phyloP scores from a whole-genome alignment of 805 yeast genomes.

The Candida ortonii region DNA sequence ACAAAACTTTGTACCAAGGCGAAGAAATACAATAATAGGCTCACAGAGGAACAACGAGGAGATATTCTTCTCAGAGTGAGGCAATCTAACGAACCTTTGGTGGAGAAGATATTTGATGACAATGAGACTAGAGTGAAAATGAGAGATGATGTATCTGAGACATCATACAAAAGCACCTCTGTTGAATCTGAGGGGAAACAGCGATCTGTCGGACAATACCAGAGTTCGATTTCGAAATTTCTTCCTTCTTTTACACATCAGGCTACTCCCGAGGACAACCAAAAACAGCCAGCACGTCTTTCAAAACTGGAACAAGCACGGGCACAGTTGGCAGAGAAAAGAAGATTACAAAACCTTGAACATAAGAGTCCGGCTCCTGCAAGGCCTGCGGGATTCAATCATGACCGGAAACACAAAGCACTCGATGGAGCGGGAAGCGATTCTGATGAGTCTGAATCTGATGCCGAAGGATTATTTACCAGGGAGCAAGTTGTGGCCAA shows the following conservation, averaged over 20 bases:
- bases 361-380: conserved; percentile 44
- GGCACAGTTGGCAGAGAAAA: conserved; percentile 25
- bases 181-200: too few relatives aligned
- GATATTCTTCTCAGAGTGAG: conserved; percentile 63
- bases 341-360: conserved; percentile 18
- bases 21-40: conserved; percentile 64
- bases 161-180: too few relatives aligned
- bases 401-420: conserved; percentile 16
- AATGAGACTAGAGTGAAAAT: too few relatives aligned
- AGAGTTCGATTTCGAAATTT: conserved; percentile 13
- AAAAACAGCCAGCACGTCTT: conserved; percentile 23
- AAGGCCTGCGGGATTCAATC: conserved; percentile 54
- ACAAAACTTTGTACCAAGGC: conserved; percentile 66
- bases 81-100: conserved; percentile 50
- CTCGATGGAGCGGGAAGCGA: conserved; percentile 17
- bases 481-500: conserved; percentile 35
- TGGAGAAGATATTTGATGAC: conserved; percentile 49
- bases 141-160: too few relatives aligned
- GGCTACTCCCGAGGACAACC: conserved; percentile 5
- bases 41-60: conserved; percentile 62
- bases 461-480: conserved; percentile 40
- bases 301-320: conserved; percentile 28
- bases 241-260: conserved; percentile 4
- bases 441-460: conserved; percentile 33
- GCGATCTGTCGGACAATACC: conserved; percentile 11